Base-by-base conservation (phyloP, 345 rosid genomes). In the Salix viminalis region DNA sequence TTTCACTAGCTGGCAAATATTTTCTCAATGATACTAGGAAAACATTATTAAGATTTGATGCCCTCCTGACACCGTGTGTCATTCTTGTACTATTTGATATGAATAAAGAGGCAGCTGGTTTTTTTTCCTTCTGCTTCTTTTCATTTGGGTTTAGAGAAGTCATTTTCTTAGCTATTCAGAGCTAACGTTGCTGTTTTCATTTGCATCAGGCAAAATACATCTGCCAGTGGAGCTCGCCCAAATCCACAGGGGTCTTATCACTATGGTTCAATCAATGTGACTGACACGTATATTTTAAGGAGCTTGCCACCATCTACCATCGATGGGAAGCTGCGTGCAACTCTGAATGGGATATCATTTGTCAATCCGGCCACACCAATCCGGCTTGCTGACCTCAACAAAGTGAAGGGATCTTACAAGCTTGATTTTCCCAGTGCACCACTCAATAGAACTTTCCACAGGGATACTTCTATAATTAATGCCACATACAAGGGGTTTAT, bases 171-270 rank as follows among this genome's bases (percentile, higher is more conserved):
- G 30, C 11, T 23, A 44, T 28, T 77, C 8, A 21, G 5, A 28
- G 23, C 34, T 44, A 65, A 69, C 37, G 50, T 78, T 67, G 74
- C 24, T 39, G 65, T 36, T 72, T 76, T 52, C 52, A 30, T n/a
- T 23, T 79, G 83, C 72, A 34, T 66, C 70, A 96, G 99, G 91
- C 92, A 86, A 88, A 96, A 96, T 79, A 87, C 89, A 71, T 75
- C 89, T 72, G 96, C 99, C 14, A 92, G 98, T 79, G 99, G 99
- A 77, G 98, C 99, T 83, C 94, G 99, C 41, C 98, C 98, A 71
- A 96, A 96, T 71, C 98, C 99, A 0, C 99, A 96, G 70, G 99
- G 99, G 2, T 96, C 99, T 73, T 96, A 79, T 76, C 99, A 90
- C 84, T 96, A 96, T 50, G 98, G 99, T 72, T 75, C 80, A 41